A percentile compares a stretch with the other conserved stretches of the same genome.
These are phyloP conservation scores for Musa beccarii DNA, from an alignment of 176 grass and related monocot genomes.

Conservation along the genomic window DNA sequence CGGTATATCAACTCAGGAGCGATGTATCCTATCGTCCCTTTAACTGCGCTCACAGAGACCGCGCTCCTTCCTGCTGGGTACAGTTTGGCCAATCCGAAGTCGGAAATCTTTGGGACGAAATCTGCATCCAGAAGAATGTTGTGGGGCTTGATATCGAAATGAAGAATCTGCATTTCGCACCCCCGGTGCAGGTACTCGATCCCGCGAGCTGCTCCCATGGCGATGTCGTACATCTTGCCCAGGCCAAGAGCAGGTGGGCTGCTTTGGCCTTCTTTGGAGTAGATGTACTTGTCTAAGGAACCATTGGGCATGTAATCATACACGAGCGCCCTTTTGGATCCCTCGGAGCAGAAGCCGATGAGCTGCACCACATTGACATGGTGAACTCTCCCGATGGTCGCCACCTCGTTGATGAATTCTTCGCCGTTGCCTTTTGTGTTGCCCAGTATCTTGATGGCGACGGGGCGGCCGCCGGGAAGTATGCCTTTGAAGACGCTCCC, in stretches of 20 bases:
- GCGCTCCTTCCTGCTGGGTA: background rate
- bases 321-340: conserved; percentile 8
- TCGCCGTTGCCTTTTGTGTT: conserved; percentile 7
- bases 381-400: conserved; percentile 15
- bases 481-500: conserved; percentile 8
- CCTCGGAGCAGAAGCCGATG: conserved; percentile 7
- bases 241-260: background rate
- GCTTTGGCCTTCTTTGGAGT: background rate
- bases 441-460: conserved; percentile 3
- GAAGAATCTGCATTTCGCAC: conserved; percentile 15
- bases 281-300: conserved; percentile 12
- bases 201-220: background rate
- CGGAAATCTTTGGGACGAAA: conserved; percentile 12
- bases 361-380: conserved; percentile 17
- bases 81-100: conserved; percentile 8
- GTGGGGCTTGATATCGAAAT: conserved; percentile 22
- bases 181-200: conserved; percentile 17
- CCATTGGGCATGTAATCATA: conserved; percentile 16
- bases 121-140: conserved; percentile 12
- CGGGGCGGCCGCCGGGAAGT: background rate
- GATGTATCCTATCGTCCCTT: background rate
- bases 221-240: conserved; percentile 5
- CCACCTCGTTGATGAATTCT: conserved; percentile 19
- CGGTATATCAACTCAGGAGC: background rate
- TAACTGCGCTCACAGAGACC: background rate